These are phyloP conservation scores for Nicotiana benthamiana DNA, from an alignment of 257 asterid species.

Conservation along the genomic window DNA sequence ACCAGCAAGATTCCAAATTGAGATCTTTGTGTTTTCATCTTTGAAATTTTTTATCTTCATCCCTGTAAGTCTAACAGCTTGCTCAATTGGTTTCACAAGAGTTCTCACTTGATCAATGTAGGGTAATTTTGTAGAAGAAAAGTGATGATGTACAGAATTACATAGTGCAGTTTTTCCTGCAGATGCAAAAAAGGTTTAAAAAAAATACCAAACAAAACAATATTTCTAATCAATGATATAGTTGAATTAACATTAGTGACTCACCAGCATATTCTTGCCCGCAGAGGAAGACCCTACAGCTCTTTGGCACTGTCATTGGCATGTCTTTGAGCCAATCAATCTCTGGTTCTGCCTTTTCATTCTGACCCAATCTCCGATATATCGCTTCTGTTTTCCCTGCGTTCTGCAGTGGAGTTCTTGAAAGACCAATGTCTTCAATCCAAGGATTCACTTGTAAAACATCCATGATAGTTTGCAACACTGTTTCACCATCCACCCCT, in stretches of 20 bases:
- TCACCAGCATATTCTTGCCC: conserved; percentile 74
- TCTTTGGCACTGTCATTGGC: conserved; percentile 55
- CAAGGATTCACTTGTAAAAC: conserved; percentile 76
- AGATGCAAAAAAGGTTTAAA: background rate
- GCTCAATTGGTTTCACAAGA: conserved; percentile 75
- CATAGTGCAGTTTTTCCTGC: conserved; percentile 62
- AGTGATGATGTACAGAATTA: conserved; percentile 47
- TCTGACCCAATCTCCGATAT: conserved; percentile 49
- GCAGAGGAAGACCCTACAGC: conserved; percentile 60
- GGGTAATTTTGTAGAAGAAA: conserved; percentile 49
- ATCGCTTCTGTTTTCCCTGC: conserved; percentile 54
- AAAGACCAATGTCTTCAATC: conserved; percentile 67
- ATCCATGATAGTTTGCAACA: conserved; percentile 48
- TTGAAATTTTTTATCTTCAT: conserved; percentile 52
- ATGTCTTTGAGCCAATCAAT: conserved; percentile 54
- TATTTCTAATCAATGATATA: background rate
- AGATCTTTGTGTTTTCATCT: conserved; percentile 63
- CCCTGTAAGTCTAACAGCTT: conserved; percentile 48
- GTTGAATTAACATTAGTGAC: background rate
- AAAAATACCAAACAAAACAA: background rate
- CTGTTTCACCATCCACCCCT: conserved; percentile 68
- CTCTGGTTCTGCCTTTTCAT: conserved; percentile 42
- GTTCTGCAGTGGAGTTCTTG: conserved; percentile 55
- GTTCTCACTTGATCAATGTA: conserved; percentile 55
- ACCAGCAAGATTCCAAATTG: conserved; percentile 75